phyloP scores from a whole-genome alignment of 805 yeast species.

The Ogataea pignaliae region DNA sequence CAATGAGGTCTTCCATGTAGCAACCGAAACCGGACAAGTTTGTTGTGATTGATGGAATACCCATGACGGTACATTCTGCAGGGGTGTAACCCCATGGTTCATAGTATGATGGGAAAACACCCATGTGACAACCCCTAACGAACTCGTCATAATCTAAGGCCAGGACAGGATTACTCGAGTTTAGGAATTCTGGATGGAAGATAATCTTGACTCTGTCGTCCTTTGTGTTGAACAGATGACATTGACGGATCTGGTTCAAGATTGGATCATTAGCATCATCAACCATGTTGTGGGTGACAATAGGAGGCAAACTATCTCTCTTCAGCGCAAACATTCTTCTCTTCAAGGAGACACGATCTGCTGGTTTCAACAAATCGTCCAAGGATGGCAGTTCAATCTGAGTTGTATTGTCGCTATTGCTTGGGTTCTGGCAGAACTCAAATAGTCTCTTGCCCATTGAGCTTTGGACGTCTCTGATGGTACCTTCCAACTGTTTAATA shows the following conservation, averaged over 20 bases:
- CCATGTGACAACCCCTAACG: constrained; percentile 96
- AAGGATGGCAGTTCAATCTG: constrained; percentile 56
- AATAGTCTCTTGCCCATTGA: constrained; percentile 82
- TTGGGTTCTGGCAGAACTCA: constrained; percentile 67
- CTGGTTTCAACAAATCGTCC: constrained; percentile 77
- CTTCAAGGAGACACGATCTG: constrained; percentile 84
- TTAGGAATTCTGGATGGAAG: constrained; percentile 96
- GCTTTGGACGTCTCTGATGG: constrained; percentile 83
- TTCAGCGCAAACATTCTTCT: constrained; percentile 91
- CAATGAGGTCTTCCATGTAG: constrained; percentile 96
- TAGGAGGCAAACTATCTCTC: constrained; percentile 86
- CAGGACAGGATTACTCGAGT: constrained; percentile 89
- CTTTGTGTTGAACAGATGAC: constrained; percentile 83
- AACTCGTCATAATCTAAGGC: constrained; percentile 95
- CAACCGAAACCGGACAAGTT: constrained; percentile 97
- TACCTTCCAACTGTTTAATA: constrained; percentile 80
- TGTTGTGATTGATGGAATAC: constrained; percentile 96
- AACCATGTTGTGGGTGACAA: constrained; percentile 94
- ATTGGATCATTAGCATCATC: constrained; percentile 92
- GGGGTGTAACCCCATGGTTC: constrained; percentile 99
- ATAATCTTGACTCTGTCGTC: constrained; percentile 91
- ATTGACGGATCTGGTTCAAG: constrained; percentile 85
- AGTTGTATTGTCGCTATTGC: constrained; percentile 39
- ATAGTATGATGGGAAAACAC: constrained; percentile 96
- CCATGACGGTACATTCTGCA: constrained; percentile 99